Evolutionary conservation across 371 early-diverging fungal genomes (phyloP).

Genomic region (Basidiobolus meristosporus): DNA sequence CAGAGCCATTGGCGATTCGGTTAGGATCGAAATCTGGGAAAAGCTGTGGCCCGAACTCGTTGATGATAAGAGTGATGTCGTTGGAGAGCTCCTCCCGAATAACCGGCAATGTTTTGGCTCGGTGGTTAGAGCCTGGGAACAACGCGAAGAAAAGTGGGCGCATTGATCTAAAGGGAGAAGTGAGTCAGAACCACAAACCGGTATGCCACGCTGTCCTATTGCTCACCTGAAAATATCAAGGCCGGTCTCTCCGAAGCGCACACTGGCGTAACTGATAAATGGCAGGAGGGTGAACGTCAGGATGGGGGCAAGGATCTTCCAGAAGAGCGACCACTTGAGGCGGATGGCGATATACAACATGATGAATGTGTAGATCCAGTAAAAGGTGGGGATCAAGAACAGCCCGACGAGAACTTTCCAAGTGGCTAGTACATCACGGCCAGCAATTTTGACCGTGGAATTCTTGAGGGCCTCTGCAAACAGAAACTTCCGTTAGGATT

Average conservation of each 20-base stretch:
- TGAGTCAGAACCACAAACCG: neutral
- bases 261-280: constrained; percentile 55
- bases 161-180: constrained; percentile 31
- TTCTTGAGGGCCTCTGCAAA: constrained; percentile 54
- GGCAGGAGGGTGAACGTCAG: constrained; percentile 37
- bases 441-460: constrained; percentile 83
- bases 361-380: constrained; percentile 42
- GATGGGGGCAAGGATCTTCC: constrained; percentile 18
- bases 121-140: constrained; percentile 27
- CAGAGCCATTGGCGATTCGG: constrained; percentile 6
- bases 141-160: constrained; percentile 65
- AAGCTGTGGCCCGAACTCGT: constrained; percentile 72
- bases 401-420: constrained; percentile 88
- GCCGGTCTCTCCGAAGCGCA: constrained; percentile 78
- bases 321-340: constrained; percentile 11
- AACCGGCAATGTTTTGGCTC: constrained; percentile 28
- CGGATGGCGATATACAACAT: constrained; percentile 21
- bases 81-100: constrained; percentile 54
- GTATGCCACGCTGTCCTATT: neutral
- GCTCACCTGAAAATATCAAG: constrained; percentile 58
- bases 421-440: constrained; percentile 85
- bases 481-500: constrained; percentile 3
- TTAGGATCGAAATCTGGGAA: constrained; percentile 56
- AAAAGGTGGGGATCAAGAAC: constrained; percentile 55
- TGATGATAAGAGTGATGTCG: constrained; percentile 58